These are phyloP conservation scores for Mortierella antarctica DNA, from an alignment of 192 early-diverging fungal genomes.

Conservation along the genomic window DNA sequence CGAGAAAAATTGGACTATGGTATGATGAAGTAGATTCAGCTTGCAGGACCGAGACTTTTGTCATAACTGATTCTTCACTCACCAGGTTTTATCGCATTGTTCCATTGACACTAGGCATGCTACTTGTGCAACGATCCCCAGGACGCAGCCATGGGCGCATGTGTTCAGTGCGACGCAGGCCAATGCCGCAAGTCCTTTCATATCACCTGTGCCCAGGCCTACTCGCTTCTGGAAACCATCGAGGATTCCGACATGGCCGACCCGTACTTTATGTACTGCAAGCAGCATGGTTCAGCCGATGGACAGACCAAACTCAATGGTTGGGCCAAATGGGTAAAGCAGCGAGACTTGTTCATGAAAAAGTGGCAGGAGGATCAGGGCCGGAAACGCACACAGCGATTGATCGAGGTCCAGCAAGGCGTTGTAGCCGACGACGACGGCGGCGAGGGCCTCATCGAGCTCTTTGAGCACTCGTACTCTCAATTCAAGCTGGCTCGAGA, in stretches of 20 bases:
- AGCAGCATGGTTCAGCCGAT: conserved; percentile 54
- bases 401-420: conserved; percentile 29
- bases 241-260: conserved; percentile 62
- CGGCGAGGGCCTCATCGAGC: conserved; percentile 39
- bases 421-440: conserved; percentile 11
- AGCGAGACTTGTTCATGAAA: conserved; percentile 55
- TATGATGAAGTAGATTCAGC: conserved; percentile 19
- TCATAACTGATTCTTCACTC: neutral
- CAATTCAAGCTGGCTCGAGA: conserved; percentile 49
- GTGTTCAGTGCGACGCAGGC: conserved; percentile 61
- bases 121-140: conserved; percentile 55
- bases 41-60: neutral
- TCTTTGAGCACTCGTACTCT: conserved; percentile 55
- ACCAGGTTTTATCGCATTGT: neutral
- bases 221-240: conserved; percentile 54
- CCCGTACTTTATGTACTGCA: conserved; percentile 64
- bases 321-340: conserved; percentile 57
- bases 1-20: conserved; percentile 60
- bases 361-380: conserved; percentile 45
- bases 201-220: conserved; percentile 59
- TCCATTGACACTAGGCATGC: conserved; percentile 48
- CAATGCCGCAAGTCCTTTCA: conserved; percentile 61
- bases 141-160: conserved; percentile 54
- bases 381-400: conserved; percentile 25
- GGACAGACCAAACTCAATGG: conserved; percentile 52